Evolutionary conservation across 345 rosid genomes (phyloP), one percentile per base, ranked within the genome.

Genomic region (Gossypium herbaceum): DNA sequence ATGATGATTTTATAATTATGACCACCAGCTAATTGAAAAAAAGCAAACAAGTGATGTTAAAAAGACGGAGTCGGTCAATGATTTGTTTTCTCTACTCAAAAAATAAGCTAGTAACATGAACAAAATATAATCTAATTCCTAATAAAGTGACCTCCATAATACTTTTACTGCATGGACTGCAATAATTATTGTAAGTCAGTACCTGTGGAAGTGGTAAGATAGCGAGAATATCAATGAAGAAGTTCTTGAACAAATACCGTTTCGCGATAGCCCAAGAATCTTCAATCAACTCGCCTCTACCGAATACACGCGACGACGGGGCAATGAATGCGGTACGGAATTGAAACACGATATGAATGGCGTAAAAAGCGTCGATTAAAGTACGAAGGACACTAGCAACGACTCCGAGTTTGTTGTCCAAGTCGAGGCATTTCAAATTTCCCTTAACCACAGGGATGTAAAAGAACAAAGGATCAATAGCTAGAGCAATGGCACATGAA

Each of bases 161-260:
- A 27, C 34, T 27, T 29, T 29, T 3, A 29, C 6, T 29, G 6
- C 5, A 29, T 3, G 41, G 41, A 5, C 41, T 34, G 41, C 41
- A 34, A 34, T 34, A 34, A 34, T 34, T 5, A 7, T 34, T 34
- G 41, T 34, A 34, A 58, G 24, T 20, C 9, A 11, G 10, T 76
- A 93, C 97, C 97, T 93, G 98, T 47, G 98, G 98, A 51, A 93
- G 79, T 12, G 98, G 97, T 75, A 93, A 90, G 45, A 91, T 78
- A 17, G 98, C 82, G 0, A 91, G 86, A 68, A 88, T n/a, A 77
- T 93, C 97, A 43, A 93, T 61, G 70, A 90, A 22, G 80, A 93
- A 88, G 74, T 79, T 71, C 0, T 87, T 73, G 1, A 80, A 77
- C 50, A 92, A 29, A 34, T 92, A 92, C 74, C 86, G 84, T 11